Conservation (phyloP, 2,329 filamentous ascomycete genomes). For the Neonectria neomacrospora region DNA sequence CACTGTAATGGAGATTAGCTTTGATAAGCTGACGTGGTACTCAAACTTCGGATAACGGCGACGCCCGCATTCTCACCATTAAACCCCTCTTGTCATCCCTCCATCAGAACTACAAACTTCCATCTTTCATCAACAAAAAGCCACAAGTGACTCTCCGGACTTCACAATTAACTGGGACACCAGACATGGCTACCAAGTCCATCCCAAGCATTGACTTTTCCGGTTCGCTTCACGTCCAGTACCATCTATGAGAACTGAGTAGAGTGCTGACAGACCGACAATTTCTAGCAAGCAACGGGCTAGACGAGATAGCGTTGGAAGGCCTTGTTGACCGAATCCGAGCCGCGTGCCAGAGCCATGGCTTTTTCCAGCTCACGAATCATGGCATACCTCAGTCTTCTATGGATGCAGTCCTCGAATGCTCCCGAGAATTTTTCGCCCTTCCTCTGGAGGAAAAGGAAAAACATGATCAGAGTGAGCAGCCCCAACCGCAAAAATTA, state of each 20-base stretch:
- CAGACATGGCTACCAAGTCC: background rate
- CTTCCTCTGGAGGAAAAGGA: conserved; percentile 16
- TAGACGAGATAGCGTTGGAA: background rate
- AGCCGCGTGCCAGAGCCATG: conserved; percentile 15
- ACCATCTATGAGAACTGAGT: background rate
- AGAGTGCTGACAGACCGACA: background rate
- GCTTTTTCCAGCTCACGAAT: conserved; percentile 24
- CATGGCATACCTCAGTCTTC: conserved; percentile 21
- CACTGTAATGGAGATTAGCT: background rate
- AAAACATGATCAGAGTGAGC: conserved; percentile 20
- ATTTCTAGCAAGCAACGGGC: background rate
- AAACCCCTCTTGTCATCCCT: background rate
- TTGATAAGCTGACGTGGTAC: background rate
- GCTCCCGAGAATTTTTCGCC: conserved; percentile 10
- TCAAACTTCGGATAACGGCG: background rate
- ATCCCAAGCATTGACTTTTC: conserved; percentile 25
- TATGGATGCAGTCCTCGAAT: conserved; percentile 12
- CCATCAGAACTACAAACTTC: background rate
- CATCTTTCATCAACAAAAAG: background rate
- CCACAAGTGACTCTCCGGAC: no score
- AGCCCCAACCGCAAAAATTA: no score
- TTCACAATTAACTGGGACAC: background rate
- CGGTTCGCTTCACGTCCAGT: background rate
- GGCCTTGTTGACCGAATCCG: conserved; percentile 5
- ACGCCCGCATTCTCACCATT: background rate